Conservation (phyloP, 2,329 filamentous ascomycete genomes). For the Fusarium anthophilum region DNA sequence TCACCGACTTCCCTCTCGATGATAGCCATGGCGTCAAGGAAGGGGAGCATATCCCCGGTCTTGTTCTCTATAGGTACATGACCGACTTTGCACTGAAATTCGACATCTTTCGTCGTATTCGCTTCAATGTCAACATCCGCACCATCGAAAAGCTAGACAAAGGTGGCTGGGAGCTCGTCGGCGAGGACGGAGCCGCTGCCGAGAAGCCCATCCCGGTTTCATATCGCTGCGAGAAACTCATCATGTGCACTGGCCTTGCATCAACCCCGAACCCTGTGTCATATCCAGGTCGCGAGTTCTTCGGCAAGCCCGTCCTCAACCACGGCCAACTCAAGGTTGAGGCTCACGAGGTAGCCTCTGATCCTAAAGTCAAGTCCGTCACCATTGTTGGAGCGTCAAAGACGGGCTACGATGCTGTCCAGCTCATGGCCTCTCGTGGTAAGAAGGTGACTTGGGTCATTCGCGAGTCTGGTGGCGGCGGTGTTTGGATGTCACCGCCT, state of each 20-base stretch:
- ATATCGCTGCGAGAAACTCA: background rate
- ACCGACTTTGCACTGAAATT: background rate
- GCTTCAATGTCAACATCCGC: background rate
- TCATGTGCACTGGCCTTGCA: background rate
- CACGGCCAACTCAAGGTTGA: background rate
- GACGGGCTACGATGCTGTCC: background rate
- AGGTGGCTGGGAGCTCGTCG: background rate
- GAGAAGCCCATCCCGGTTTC: accelerated
- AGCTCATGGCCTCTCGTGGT: background rate
- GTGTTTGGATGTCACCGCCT: background rate
- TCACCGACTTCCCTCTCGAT: background rate
- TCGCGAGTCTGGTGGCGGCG: background rate
- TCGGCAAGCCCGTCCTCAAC: background rate
- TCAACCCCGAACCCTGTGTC: background rate
- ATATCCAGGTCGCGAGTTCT: background rate
- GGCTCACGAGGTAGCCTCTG: background rate
- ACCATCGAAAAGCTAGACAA: background rate
- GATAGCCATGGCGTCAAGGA: background rate
- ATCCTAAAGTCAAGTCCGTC: background rate
- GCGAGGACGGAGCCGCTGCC: accelerated
- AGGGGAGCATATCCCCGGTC: background rate
- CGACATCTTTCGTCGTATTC: background rate
- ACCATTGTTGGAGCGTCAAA: background rate
- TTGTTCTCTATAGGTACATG: background rate
- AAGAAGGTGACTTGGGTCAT: background rate